These are phyloP conservation scores for Hypoxylon sp. DNA, from an alignment of 2,329 filamentous ascomycete species.

Conservation along the genomic window DNA sequence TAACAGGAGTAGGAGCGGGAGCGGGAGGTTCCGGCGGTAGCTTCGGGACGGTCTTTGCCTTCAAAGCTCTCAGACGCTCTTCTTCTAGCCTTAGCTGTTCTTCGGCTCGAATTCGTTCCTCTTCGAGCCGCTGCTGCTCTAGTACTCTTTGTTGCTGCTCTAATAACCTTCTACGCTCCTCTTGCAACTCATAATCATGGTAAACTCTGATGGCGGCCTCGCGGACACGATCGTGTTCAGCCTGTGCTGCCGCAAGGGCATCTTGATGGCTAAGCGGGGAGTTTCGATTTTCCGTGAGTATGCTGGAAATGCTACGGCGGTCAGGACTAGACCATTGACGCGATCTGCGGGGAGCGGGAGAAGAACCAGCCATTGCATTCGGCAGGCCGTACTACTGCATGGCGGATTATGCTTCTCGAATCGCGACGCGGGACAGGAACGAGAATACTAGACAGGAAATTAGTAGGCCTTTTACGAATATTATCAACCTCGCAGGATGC, in stretches of 20 bases:
- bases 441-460: slow-evolving; percentile 9
- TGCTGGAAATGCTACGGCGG: slow-evolving; percentile 67
- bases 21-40: slow-evolving; percentile 55
- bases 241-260: slow-evolving; percentile 75
- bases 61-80: slow-evolving; percentile 63
- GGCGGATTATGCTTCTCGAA: slow-evolving; percentile 26
- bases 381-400: slow-evolving; percentile 41
- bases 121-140: slow-evolving; percentile 62
- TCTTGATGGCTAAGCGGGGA: slow-evolving; percentile 74
- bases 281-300: slow-evolving; percentile 74
- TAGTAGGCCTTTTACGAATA: not conserved
- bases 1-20: slow-evolving; percentile 39
- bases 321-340: slow-evolving; percentile 61
- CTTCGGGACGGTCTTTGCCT: slow-evolving; percentile 61
- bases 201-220: slow-evolving; percentile 65
- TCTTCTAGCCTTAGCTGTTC: slow-evolving; percentile 64
- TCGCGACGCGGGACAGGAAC: not conserved
- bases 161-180: slow-evolving; percentile 55
- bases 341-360: slow-evolving; percentile 56
- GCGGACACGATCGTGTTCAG: slow-evolving; percentile 76
- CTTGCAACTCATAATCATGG: slow-evolving; percentile 63
- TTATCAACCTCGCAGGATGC: not conserved
- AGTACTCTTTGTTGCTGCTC: slow-evolving; percentile 59
- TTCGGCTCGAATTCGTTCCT: slow-evolving; percentile 63
- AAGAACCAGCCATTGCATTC: slow-evolving; percentile 61